Evolutionary conservation across 192 early-diverging fungal species (phyloP).

Genomic region (Cladochytrium replicatum): DNA sequence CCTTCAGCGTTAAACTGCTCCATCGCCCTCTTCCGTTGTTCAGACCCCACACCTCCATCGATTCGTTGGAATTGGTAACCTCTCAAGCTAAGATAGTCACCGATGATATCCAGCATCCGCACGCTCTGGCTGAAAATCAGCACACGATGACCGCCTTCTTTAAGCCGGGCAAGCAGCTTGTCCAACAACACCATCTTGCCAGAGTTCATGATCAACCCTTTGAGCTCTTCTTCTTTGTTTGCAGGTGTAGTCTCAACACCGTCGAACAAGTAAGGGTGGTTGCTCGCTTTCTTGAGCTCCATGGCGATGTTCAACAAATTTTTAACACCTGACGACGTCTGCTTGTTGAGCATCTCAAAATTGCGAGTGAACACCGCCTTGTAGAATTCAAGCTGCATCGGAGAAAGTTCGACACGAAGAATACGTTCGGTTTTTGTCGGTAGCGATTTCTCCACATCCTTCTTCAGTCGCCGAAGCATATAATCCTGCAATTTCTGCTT

Average conservation of each 20-base stretch:
- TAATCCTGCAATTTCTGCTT: constrained; percentile 74
- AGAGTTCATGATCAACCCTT: constrained; percentile 77
- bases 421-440: constrained; percentile 95
- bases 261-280: constrained; percentile 85
- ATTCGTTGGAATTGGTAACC: constrained; percentile 85
- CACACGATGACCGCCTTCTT: constrained; percentile 87
- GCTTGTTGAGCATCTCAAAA: constrained; percentile 73
- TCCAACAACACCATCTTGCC: constrained; percentile 98
- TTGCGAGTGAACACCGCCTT: constrained; percentile 93
- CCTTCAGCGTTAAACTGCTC: constrained; percentile 95
- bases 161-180: constrained; percentile 83
- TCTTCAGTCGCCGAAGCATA: constrained; percentile 93
- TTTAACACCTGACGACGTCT: too few species aligned
- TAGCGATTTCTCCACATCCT: constrained; percentile 95
- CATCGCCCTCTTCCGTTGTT: constrained; percentile 89
- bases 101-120: constrained; percentile 89
- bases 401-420: constrained; percentile 83
- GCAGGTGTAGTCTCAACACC: constrained; percentile 24
- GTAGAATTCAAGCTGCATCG: constrained; percentile 86
- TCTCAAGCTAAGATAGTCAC: constrained; percentile 82
- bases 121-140: constrained; percentile 99
- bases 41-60: constrained; percentile 82
- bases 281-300: constrained; percentile 93
- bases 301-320: constrained; percentile 91
- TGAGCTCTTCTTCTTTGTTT: constrained; percentile 61